Evolutionary conservation across 129 eudicot species (phyloP).

Genomic region (Arctium lappa): DNA sequence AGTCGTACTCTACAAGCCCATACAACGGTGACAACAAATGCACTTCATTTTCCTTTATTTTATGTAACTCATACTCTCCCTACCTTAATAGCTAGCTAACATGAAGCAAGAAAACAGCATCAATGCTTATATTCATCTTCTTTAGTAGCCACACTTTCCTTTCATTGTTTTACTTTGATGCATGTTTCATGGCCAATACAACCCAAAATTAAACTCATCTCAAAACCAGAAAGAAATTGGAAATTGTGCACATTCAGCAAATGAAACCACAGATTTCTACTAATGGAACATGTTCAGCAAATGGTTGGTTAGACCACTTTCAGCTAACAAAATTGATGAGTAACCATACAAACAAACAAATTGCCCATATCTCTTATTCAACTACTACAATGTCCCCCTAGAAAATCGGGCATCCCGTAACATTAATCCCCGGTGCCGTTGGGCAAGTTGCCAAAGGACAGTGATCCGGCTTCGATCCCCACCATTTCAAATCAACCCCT

Average conservation of each 20-base stretch:
- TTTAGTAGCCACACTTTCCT: background rate
- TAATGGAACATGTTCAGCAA: too few relatives aligned
- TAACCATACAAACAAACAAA: background rate
- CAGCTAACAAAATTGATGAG: background rate
- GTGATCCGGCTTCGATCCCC: constrained; percentile 70
- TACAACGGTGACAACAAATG: constrained; percentile 48
- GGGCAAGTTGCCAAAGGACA: constrained; percentile 75
- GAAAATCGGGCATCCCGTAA: constrained; percentile 59
- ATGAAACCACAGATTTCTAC: background rate
- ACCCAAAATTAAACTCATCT: background rate
- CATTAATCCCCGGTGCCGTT: constrained; percentile 55
- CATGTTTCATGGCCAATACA: background rate
- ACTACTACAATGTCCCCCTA: constrained; percentile 1
- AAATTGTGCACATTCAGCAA: background rate
- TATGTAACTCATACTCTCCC: constrained; percentile 3
- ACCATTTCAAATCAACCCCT: constrained; percentile 64
- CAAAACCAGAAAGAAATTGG: background rate
- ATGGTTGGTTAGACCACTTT: background rate
- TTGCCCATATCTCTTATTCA: background rate
- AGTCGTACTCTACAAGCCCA: constrained; percentile 89
- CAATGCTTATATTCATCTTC: background rate
- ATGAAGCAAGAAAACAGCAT: background rate
- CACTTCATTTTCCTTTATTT: background rate
- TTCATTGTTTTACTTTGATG: background rate
- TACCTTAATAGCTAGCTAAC: background rate